A percentile compares a stretch with the other conserved stretches of the same genome.
These are phyloP conservation scores for Orbilia oligospora DNA, from an alignment of 2,329 filamentous ascomycete genomes.

Conservation along the genomic window DNA sequence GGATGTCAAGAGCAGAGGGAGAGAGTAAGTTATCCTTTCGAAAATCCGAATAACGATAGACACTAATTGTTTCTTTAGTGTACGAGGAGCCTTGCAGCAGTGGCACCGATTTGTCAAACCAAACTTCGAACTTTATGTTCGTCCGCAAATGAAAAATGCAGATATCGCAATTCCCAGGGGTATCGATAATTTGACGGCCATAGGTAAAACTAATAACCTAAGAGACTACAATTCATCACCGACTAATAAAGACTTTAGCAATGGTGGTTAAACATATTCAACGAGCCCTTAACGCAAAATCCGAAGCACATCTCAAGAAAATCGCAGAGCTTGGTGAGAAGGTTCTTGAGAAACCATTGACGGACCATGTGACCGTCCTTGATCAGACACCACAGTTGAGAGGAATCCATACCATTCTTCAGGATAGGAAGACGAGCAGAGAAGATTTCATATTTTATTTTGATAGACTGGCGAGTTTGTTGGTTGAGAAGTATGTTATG, in stretches of 20 bases:
- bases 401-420: constrained; percentile 91
- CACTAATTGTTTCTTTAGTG: constrained; percentile 65
- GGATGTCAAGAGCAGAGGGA: constrained; percentile 88
- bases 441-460: constrained; percentile 99
- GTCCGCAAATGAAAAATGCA: constrained; percentile 89
- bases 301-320: constrained; percentile 82
- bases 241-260: constrained; percentile 65
- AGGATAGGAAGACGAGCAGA: constrained; percentile 81
- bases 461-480: constrained; percentile 85
- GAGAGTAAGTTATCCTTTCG: constrained; percentile 71
- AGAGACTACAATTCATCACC: not conserved
- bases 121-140: constrained; percentile 93
- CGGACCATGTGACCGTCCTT: constrained; percentile 80
- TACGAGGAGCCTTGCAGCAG: constrained; percentile 96
- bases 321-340: constrained; percentile 80
- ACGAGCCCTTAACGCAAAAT: constrained; percentile 88
- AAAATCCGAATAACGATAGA: not conserved
- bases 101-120: constrained; percentile 98
- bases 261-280: constrained; percentile 97
- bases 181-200: constrained; percentile 93
- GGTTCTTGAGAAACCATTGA: constrained; percentile 79
- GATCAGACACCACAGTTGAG: constrained; percentile 83
- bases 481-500: constrained; percentile 77
- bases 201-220: constrained; percentile 72
- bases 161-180: constrained; percentile 96